Evolutionary conservation across 768 basidiomycete genomes (phyloP), one percentile per base, ranked within the genome.

Genomic region (Mycena epipterygia): DNA sequence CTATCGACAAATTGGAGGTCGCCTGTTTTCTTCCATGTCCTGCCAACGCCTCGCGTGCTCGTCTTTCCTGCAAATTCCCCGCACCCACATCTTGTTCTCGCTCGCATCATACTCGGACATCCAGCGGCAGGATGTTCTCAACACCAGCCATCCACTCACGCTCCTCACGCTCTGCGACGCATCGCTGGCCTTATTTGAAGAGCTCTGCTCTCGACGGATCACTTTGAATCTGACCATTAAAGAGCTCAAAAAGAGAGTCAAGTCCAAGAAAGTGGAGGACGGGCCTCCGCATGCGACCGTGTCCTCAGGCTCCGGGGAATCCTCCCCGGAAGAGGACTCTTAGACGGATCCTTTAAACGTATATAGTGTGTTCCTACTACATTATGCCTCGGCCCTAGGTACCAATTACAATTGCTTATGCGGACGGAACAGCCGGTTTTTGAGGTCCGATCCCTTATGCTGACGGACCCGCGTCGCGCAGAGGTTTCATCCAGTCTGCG

Each of bases 51-150:
- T 76, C 2, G 58, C 55, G 6, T 67, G 64, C 27, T 42, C 68
- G 12, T 66, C 71, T 25, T 66, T 70, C 71, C 42, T 76, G 25
- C 75, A 69, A 39, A 61, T 76, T 16, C 74, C 74, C n/a, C 69
- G 64, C n/a, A 71, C 65, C 21, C 69, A 74, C 37, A 33, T 74
- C 53, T 53, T 76, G 21, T 71, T 74, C 59, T 69, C 69, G 4
- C 37, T 73, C 13, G 68, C 64, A 14, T 29, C 46, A 5, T 68
- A 37, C 49, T 7, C 32, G 3, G 13, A 27, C 0, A 46, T 59
- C 42, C 16, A 42, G 5, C 58, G 58, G 27, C 58, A 42, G 29
- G 58, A 42, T 5, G 14, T 46, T 52, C 16, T 23, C 42, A 39
- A 14, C 41, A 2, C 41, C 13, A 21, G 25, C 7, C 7, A 52